Evolutionary conservation across 306 rosid species (phyloP), one percentile per base, ranked within the genome.

Genomic region (Mimosa bimucronata): DNA sequence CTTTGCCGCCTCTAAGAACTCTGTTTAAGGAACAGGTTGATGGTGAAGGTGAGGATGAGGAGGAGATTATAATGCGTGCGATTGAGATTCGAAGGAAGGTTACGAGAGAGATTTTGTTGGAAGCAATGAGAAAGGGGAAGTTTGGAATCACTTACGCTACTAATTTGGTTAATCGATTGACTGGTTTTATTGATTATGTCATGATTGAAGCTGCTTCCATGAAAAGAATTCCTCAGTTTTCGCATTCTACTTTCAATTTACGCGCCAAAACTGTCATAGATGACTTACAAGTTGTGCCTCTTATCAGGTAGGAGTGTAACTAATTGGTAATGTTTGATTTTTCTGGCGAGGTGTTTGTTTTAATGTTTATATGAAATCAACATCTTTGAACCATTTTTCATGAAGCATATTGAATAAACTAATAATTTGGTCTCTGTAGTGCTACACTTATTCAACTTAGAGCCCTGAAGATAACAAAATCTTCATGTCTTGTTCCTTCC

Each of bases 161-260:
- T 66, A 94, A 92, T 89, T 52, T 94, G 87, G 82, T 71, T 50
- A 48, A 37, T 38, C 83, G 83, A 75, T 69, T 92, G 81, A 30
- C 88, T 13, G 91, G 81, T 64, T 92, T 94, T 68, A 65, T 91
- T 18, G 98, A 94, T 81, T 85, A 75, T 67, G 80, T 94, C 30
- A 91, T 94, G 97, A 85, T 94, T 83, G 92, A 92, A 86, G 98
- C 98, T 55, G 94, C 97, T 62, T 69, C 88, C 31, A 73, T 91
- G 89, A 92, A 94, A 77, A 87, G 87, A 66, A 81, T 88, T 73
- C 94, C 97, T 5, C 84, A 91, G 48, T 92, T 84, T 86, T 77
- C 91, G 0, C 70, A 85, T 45, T 85, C 94, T 9, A 87, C 88
- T 13, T 94, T 91, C 87, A 94, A 92, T 83, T 41, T 85, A 74